A percentile compares a stretch with the other conserved stretches of the same genome.
These are phyloP conservation scores for Aeschynomene evenia DNA, from an alignment of 306 rosid genomes.

Conservation along the genomic window DNA sequence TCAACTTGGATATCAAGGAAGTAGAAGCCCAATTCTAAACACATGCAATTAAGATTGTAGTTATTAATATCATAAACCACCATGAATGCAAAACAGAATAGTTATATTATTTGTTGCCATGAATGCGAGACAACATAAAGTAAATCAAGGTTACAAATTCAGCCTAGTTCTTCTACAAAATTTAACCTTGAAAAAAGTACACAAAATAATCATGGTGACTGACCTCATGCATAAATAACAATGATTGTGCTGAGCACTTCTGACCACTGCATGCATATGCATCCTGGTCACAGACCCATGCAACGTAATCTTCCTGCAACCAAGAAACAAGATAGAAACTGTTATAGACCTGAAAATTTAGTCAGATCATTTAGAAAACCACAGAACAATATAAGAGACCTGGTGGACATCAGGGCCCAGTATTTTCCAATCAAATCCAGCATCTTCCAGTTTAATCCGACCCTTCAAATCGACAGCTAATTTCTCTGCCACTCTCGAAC, in stretches of 20 bases:
- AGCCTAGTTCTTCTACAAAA: not conserved
- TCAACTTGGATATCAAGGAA: slow-evolving; percentile 70
- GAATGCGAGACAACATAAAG: not conserved
- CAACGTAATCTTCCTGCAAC: slow-evolving; percentile 78
- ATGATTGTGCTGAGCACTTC: slow-evolving; percentile 94
- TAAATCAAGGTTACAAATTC: slow-evolving; percentile 17
- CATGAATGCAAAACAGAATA: not conserved
- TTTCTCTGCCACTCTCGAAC: slow-evolving; percentile 98
- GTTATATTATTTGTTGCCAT: no score
- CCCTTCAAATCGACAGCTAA: slow-evolving; percentile 81
- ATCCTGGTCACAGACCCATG: slow-evolving; percentile 99
- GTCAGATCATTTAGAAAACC: slow-evolving; percentile 6
- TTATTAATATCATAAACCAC: slow-evolving; percentile 6
- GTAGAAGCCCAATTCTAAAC: slow-evolving; percentile 81
- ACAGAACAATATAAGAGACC: slow-evolving; percentile 46
- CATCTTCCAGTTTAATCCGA: slow-evolving; percentile 91
- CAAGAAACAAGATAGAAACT: slow-evolving; percentile 33
- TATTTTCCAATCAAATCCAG: slow-evolving; percentile 98
- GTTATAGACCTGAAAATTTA: slow-evolving; percentile 1
- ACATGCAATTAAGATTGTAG: slow-evolving; percentile 27
- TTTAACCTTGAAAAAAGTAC: slow-evolving; percentile 1
- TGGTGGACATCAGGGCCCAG: slow-evolving; percentile 94
- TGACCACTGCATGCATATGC: slow-evolving; percentile 99
- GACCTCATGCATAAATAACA: slow-evolving; percentile 93
- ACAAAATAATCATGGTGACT: slow-evolving; percentile 27